Evolutionary conservation across 1,284 basidiomycete genomes (phyloP).

Genomic region (Cronartium quercuum): DNA sequence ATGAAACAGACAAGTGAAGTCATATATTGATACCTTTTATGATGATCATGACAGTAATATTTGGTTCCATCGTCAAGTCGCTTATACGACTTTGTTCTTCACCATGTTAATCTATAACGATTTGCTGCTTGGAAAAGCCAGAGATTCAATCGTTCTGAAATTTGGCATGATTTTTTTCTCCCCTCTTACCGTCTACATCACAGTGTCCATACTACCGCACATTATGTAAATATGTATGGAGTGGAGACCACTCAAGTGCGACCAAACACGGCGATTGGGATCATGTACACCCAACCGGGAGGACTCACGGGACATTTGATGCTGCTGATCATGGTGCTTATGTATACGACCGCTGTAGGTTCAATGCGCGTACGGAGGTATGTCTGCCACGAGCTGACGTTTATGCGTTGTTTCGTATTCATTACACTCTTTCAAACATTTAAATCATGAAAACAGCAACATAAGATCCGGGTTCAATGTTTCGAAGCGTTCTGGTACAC

Average conservation of each 20-base stretch:
- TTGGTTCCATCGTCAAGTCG: slow-evolving; percentile 34
- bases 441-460: slow-evolving; percentile 55
- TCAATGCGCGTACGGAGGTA: not conserved
- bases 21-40: not conserved
- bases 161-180: not conserved
- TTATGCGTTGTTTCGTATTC: not conserved
- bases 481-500: slow-evolving; percentile 93
- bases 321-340: slow-evolving; percentile 64
- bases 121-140: not conserved
- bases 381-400: too few species aligned
- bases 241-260: slow-evolving; percentile 20
- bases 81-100: slow-evolving; percentile 23
- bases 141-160: not conserved
- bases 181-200: not conserved
- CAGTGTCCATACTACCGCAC: slow-evolving; percentile 33
- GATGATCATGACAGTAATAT: slow-evolving; percentile 1
- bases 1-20: not conserved
- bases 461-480: slow-evolving; percentile 72
- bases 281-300: slow-evolving; percentile 50
- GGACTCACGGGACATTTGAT: slow-evolving; percentile 76
- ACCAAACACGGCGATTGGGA: slow-evolving; percentile 15
- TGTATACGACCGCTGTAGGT: slow-evolving; percentile 50
- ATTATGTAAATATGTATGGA: slow-evolving; percentile 32
- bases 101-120: slow-evolving; percentile 13
- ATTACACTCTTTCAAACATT: not conserved